phyloP scores from a whole-genome alignment of 805 yeast genomes.

The Pichia manshurica region DNA sequence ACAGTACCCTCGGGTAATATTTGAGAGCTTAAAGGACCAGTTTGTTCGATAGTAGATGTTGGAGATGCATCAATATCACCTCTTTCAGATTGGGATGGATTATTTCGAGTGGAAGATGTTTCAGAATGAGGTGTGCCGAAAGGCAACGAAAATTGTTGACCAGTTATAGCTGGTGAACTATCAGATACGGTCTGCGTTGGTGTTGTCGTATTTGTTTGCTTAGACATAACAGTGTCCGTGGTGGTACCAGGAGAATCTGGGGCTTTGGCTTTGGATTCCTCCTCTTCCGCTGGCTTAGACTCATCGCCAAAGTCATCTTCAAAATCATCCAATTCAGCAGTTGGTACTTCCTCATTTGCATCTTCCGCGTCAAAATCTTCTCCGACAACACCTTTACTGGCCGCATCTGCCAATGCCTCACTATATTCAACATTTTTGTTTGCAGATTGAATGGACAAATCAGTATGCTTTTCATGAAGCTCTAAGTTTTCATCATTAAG shows the following conservation, averaged over 20 bases:
- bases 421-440: slow-evolving; percentile 28
- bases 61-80: slow-evolving; percentile 50
- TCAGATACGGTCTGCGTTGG: slow-evolving; percentile 42
- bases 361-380: slow-evolving; percentile 17
- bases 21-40: slow-evolving; percentile 27
- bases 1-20: slow-evolving; percentile 26
- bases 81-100: slow-evolving; percentile 85
- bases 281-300: slow-evolving; percentile 3
- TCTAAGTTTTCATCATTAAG: slow-evolving; percentile 37
- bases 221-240: slow-evolving; percentile 16
- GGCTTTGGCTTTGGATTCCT: background rate
- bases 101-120: slow-evolving; percentile 87
- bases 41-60: slow-evolving; percentile 27
- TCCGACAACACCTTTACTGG: slow-evolving; percentile 23
- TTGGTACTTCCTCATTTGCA: slow-evolving; percentile 28
- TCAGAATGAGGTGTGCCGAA: slow-evolving; percentile 67
- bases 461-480: slow-evolving; percentile 32
- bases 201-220: slow-evolving; percentile 31
- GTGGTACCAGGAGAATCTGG: slow-evolving; percentile 21
- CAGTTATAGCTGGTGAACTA: slow-evolving; percentile 4
- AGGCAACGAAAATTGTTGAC: slow-evolving; percentile 30
- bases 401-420: slow-evolving; percentile 27
- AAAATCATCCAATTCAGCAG: slow-evolving; percentile 29
- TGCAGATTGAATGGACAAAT: slow-evolving; percentile 28
- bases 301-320: slow-evolving; percentile 19